These are phyloP conservation scores for Nemania serpens DNA, from an alignment of 2,329 filamentous ascomycete genomes.

Conservation along the genomic window DNA sequence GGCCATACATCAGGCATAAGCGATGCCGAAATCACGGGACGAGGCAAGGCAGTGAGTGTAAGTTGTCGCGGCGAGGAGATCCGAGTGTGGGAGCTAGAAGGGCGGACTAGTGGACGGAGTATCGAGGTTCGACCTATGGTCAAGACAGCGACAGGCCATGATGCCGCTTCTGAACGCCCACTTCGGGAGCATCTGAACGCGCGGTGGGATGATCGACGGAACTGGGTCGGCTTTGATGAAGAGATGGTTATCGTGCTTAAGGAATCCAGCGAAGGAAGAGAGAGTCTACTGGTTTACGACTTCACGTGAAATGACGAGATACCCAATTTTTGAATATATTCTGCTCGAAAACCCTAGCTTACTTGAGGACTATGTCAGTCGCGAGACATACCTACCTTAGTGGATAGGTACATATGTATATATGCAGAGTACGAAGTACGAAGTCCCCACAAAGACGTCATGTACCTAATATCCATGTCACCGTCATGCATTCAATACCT, in stretches of 20 bases:
- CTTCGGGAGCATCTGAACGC: neutral
- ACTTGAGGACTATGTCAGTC: no score
- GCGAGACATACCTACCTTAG: no score
- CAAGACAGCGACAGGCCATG: constrained; percentile 32
- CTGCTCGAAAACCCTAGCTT: no score
- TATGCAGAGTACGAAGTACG: no score
- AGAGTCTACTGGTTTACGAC: constrained; percentile 83
- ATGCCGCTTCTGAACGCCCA: constrained; percentile 19
- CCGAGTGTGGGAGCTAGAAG: constrained; percentile 88
- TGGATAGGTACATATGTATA: no score
- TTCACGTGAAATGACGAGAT: constrained; percentile 61
- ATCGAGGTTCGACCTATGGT: constrained; percentile 55
- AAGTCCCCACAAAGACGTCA: no score
- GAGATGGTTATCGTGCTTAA: constrained; percentile 88
- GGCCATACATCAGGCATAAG: constrained; percentile 91
- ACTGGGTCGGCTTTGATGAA: constrained; percentile 87
- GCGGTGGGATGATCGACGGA: constrained; percentile 53
- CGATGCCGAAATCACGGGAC: constrained; percentile 79
- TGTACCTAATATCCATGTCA: no score
- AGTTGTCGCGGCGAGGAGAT: constrained; percentile 78
- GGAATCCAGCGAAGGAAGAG: constrained; percentile 68
- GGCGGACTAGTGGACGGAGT: constrained; percentile 57
- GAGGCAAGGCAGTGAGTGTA: constrained; percentile 89
- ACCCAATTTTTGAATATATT: constrained; percentile 10
- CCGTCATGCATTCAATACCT: neutral